Evolutionary conservation across 208 protist genomes (phyloP).

Genomic region (Porcisia hertigi): DNA sequence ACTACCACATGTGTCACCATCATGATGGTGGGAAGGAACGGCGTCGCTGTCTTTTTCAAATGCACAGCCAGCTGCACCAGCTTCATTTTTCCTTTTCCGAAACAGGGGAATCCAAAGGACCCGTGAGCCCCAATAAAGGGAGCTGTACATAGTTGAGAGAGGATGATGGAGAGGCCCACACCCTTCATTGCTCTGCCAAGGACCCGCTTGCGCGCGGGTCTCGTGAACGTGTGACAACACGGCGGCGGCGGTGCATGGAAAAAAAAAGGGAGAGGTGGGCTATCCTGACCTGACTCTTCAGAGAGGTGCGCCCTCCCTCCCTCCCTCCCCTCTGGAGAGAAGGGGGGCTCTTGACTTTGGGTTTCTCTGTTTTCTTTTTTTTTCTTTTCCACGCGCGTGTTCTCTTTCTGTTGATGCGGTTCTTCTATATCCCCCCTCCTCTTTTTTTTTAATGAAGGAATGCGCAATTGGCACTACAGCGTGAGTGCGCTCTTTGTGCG

Average conservation of each 20-base stretch:
- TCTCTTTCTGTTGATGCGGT: background rate
- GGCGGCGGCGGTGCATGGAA: background rate
- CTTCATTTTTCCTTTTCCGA: background rate
- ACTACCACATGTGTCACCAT: background rate
- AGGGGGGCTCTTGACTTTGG: background rate
- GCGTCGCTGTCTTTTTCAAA: too few relatives aligned
- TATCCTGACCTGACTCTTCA: background rate
- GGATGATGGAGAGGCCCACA: background rate
- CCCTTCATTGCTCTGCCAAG: background rate
- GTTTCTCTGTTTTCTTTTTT: too few relatives aligned
- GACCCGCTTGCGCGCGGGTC: background rate
- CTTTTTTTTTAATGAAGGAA: too few relatives aligned
- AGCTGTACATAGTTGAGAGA: background rate
- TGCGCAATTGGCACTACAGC: background rate
- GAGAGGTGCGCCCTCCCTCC: background rate
- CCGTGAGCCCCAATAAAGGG: background rate
- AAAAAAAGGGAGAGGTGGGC: background rate
- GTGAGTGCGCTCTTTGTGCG: background rate
- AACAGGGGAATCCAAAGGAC: background rate
- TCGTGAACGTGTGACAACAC: background rate
- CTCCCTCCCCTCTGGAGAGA: background rate
- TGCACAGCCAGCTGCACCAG: too few relatives aligned
- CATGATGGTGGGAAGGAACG: too few relatives aligned
- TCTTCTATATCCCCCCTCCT: background rate
- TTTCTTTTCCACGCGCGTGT: background rate